Percentiles rank a stretch among this genome's conserved stretches.
Evolutionary conservation across 202 grass and related monocot species (phyloP).

Genomic region (Alloteropsis angusta): DNA sequence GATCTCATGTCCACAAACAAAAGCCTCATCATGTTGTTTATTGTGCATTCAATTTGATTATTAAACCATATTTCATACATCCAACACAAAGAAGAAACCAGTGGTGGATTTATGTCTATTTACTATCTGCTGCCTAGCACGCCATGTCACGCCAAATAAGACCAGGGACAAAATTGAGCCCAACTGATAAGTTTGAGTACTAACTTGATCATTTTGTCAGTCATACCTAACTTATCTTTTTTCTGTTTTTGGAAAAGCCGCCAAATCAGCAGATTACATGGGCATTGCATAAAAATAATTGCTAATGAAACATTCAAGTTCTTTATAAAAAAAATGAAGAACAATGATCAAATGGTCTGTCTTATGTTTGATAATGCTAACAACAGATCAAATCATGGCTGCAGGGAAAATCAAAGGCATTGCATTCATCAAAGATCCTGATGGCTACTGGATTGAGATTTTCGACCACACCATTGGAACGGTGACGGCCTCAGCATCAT

Average conservation of each 20-base stretch:
- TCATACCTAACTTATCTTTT: background rate
- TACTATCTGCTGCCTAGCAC: background rate
- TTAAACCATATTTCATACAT: no score
- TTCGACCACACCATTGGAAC: constrained; percentile 66
- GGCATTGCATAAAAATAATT: background rate
- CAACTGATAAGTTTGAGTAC: no score
- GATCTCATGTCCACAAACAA: no score
- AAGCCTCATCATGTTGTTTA: no score
- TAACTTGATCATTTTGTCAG: background rate
- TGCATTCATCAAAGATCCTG: constrained; percentile 91
- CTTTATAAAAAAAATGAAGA: background rate
- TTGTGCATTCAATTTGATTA: no score
- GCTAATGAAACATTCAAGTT: background rate
- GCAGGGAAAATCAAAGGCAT: constrained; percentile 93
- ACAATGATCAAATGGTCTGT: background rate
- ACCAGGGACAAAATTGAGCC: no score
- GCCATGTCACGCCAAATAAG: no score
- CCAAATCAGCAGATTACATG: background rate
- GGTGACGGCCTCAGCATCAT: constrained; percentile 44
- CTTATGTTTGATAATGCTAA: background rate
- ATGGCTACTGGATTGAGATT: constrained; percentile 97
- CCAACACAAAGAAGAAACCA: no score
- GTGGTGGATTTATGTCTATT: no score
- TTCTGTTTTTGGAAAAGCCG: background rate
- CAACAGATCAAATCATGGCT: background rate